Evolutionary conservation across 345 rosid genomes (phyloP), one percentile per base, ranked within the genome.

Genomic region (Gossypium bickii): DNA sequence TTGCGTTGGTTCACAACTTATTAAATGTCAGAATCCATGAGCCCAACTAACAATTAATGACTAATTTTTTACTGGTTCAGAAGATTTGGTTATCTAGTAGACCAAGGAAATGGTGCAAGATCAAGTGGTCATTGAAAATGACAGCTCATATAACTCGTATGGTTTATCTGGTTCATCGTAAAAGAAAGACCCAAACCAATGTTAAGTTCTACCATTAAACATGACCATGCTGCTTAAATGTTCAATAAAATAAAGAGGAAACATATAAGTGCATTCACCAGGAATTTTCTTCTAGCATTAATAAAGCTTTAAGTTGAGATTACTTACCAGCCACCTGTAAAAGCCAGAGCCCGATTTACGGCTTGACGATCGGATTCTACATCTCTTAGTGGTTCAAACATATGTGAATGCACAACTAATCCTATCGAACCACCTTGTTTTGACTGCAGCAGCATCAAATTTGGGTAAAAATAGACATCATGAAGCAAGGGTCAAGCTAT

Each of bases 361-460:
- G 88, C 88, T 77, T 84, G 63, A 16, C 71, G 63, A 67, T 87
- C 84, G 1, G 24, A 24, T 47, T 87, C 80, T 29, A 53, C 74
- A 13, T 82, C 88, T 61, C 80, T 67, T 10, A 77, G 56, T 0
- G 87, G 87, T 71, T 86, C 82, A 71, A 72, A 84, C 84, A 78
- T 80, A n/a, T 29, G n/a, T 51, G 83, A 6, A 17, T 5, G 27
- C 7, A 43, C 49, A 55, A 77, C 17, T 49, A 86, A 74, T 61
- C 87, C 85, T 25, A 86, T 67, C 1, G 67, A 72, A 65, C 87
- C 87, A 22, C 85, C 86, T 74, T 80, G 85, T 61, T 66, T 72
- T 69, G 60, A 53, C 87, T 81, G 78, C 78, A 81, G 17, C 43
- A 38, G 13, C 34, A 63, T 49, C 38, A 15, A 47, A 56, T 45